These are phyloP conservation scores for Trichoderma hamatum DNA, from an alignment of 2,329 filamentous ascomycete genomes.

Conservation along the genomic window DNA sequence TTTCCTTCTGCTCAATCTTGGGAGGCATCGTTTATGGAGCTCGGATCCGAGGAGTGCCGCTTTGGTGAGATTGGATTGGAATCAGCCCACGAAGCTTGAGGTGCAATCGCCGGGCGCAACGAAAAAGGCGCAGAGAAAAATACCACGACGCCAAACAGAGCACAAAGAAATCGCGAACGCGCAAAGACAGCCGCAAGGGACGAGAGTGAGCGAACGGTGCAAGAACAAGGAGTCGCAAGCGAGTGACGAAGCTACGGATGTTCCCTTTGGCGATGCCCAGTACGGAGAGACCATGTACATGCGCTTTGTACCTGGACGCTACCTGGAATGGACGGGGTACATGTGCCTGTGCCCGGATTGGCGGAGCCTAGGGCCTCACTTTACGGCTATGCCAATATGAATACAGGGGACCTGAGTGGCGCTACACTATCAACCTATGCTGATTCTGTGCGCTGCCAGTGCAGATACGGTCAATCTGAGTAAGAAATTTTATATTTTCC, in stretches of 20 bases:
- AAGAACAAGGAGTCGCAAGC: neutral
- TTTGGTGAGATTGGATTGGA: neutral
- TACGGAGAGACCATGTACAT: slow-evolving; percentile 15
- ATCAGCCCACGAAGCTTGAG: neutral
- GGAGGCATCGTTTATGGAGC: slow-evolving; percentile 51
- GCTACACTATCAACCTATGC: neutral
- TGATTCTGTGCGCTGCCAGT: neutral
- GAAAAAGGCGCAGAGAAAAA: neutral
- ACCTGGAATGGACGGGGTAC: neutral
- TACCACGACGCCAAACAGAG: neutral
- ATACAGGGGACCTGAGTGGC: neutral
- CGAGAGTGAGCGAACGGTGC: slow-evolving; percentile 17
- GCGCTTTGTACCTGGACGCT: slow-evolving; percentile 13
- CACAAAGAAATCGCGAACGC: slow-evolving; percentile 11
- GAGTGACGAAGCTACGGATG: slow-evolving; percentile 22
- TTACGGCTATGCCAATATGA: slow-evolving; percentile 8
- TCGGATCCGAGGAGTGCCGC: slow-evolving; percentile 22
- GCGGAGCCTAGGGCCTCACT: slow-evolving; percentile 23
- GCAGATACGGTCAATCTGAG: neutral
- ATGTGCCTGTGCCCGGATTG: slow-evolving; percentile 18
- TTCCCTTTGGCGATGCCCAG: slow-evolving; percentile 6
- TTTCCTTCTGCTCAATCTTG: slow-evolving; percentile 64
- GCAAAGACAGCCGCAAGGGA: slow-evolving; percentile 4
- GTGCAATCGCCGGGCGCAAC: slow-evolving; percentile 14
- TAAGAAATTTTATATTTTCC: neutral